Evolutionary conservation across 1,284 basidiomycete species (phyloP).

Genomic region (Kwoniella shivajii): DNA sequence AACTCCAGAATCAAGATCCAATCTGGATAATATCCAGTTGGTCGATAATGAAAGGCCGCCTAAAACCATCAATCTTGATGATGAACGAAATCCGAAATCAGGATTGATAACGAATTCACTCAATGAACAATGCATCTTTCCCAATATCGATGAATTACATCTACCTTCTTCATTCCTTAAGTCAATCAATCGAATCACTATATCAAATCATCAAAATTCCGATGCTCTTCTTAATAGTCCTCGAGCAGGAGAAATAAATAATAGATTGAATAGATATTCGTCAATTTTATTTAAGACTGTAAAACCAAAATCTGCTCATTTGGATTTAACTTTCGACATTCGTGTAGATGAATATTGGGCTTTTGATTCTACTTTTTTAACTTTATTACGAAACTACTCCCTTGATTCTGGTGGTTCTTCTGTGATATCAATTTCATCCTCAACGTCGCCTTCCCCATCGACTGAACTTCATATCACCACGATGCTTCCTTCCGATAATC

Average conservation of each 20-base stretch:
- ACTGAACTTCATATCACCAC: not conserved
- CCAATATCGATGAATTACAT: not conserved
- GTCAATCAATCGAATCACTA: too few relatives aligned
- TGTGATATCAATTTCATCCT: too few relatives aligned
- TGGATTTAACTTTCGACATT: not conserved
- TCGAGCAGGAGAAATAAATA: too few relatives aligned
- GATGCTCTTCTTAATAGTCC: too few relatives aligned
- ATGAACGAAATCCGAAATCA: not conserved
- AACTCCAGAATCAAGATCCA: not conserved
- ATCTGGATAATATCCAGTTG: not conserved
- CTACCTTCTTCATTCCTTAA: too few relatives aligned
- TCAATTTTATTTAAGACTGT: not conserved
- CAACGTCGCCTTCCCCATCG: not conserved
- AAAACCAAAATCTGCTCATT: not conserved
- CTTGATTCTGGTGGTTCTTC: too few relatives aligned
- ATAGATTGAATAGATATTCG: not conserved
- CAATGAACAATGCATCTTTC: not conserved
- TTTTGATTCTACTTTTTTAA: not conserved
- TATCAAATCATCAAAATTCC: not conserved
- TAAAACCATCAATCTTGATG: too few relatives aligned
- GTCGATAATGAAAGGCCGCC: not conserved
- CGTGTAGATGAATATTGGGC: not conserved
- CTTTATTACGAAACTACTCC: too few relatives aligned
- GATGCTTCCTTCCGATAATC: not conserved
- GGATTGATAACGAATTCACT: not conserved